Conservation (phyloP, 2,329 filamentous ascomycete genomes). For the Hypoxylon sp. region DNA sequence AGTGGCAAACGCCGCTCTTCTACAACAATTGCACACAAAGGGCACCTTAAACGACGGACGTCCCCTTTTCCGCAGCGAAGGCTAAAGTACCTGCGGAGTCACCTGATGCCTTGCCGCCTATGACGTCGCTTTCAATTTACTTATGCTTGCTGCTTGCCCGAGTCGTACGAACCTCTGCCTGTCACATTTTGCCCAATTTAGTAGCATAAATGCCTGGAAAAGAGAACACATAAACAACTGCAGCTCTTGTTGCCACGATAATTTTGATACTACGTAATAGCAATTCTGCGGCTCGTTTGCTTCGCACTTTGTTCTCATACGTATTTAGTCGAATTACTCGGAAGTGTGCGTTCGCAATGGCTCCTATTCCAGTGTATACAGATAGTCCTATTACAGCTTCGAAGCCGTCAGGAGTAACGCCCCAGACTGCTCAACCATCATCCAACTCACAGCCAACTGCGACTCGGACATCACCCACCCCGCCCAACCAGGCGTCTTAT, state of each 20-base stretch:
- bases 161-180: conserved; percentile 12
- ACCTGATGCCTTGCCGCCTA: conserved; percentile 39
- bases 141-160: conserved; percentile 5
- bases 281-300: background rate
- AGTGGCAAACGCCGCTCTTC: conserved; percentile 1
- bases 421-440: conserved; percentile 50
- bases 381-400: conserved; percentile 69
- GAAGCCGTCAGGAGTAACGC: conserved; percentile 62
- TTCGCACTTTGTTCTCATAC: background rate
- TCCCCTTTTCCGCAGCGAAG: conserved; percentile 13
- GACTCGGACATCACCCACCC: conserved; percentile 49
- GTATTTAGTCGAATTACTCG: background rate
- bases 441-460: conserved; percentile 53
- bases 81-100: conserved; percentile 34
- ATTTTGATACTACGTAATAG: background rate
- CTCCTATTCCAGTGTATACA: conserved; percentile 72
- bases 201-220: conserved; percentile 28
- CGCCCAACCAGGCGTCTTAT: conserved; percentile 51
- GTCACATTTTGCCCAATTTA: conserved; percentile 1
- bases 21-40: conserved; percentile 4
- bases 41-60: background rate
- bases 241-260: conserved; percentile 11
- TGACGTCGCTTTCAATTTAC: conserved; percentile 39
- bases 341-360: conserved; percentile 60
- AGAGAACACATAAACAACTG: conserved; percentile 14